Evolutionary conservation across 441 rosid genomes (phyloP).

Genomic region (Croton setiger): DNA sequence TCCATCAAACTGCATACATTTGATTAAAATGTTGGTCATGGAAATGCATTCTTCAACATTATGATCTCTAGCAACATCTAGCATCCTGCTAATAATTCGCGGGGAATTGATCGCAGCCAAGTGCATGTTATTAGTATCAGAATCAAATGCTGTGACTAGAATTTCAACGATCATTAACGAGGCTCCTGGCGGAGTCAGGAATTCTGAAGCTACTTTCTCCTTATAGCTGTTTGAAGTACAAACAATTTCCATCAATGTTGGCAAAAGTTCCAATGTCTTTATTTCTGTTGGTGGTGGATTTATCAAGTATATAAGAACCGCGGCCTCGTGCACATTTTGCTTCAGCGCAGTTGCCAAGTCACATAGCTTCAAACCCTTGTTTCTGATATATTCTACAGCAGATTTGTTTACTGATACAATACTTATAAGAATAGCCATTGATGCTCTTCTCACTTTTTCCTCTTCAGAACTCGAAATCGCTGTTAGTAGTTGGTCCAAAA

Average conservation of each 20-base stretch:
- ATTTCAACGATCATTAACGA: constrained; percentile 91
- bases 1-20: constrained; percentile 92
- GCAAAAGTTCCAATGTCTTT: constrained; percentile 77
- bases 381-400: constrained; percentile 64
- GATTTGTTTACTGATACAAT: constrained; percentile 57
- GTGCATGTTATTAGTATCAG: constrained; percentile 63
- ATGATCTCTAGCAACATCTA: constrained; percentile 57
- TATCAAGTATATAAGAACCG: constrained; percentile 68
- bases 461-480: constrained; percentile 63
- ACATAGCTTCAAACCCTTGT: constrained; percentile 56
- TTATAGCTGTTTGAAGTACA: constrained; percentile 46
- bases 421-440: constrained; percentile 61
- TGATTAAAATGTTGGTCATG: constrained; percentile 72
- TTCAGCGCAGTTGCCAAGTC: constrained; percentile 76
- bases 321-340: constrained; percentile 82
- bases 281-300: constrained; percentile 87
- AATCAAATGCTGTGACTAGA: constrained; percentile 78
- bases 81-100: constrained; percentile 53
- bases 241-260: constrained; percentile 69
- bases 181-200: constrained; percentile 78
- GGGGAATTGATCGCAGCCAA: constrained; percentile 77
- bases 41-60: constrained; percentile 57
- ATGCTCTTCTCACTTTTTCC: constrained; percentile 63
- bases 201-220: constrained; percentile 34
- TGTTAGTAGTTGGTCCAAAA: constrained; percentile 63